Evolutionary conservation across 2,329 filamentous ascomycete genomes (phyloP).

Genomic region (Penicillium sp.): DNA sequence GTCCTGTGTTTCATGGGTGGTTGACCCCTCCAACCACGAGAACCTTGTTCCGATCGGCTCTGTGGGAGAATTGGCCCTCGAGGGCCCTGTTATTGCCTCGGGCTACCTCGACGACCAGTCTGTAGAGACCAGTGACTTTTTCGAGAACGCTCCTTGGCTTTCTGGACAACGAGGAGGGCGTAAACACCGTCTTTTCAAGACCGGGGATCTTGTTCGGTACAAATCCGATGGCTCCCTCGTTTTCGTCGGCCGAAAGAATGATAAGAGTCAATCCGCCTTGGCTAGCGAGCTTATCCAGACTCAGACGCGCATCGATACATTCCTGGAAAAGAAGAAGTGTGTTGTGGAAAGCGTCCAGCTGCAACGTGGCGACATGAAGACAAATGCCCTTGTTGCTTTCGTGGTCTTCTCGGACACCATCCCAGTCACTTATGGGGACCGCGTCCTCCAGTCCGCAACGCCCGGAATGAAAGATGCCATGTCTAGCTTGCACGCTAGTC

Average conservation of each 20-base stretch:
- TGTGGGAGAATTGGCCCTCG: conserved; percentile 22
- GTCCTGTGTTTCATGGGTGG: conserved; percentile 33
- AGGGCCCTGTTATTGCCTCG: conserved; percentile 51
- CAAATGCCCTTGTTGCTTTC: conserved; percentile 18
- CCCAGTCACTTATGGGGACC: not conserved
- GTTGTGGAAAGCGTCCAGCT: conserved; percentile 16
- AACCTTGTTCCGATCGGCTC: conserved; percentile 35
- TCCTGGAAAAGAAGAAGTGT: conserved; percentile 17
- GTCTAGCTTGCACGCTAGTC: conserved; percentile 16
- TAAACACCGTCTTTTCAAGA: conserved; percentile 30
- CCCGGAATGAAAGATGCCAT: conserved; percentile 12
- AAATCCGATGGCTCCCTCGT: conserved; percentile 34
- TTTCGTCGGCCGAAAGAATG: conserved; percentile 32
- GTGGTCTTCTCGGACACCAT: conserved; percentile 10
- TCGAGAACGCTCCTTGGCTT: conserved; percentile 39
- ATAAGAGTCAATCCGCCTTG: not conserved
- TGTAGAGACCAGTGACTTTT: conserved; percentile 49
- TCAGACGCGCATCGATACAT: conserved; percentile 12
- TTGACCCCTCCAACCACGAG: conserved; percentile 27
- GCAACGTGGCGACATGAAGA: not conserved
- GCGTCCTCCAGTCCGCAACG: conserved; percentile 12
- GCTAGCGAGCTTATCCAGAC: conserved; percentile 7
- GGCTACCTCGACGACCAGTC: conserved; percentile 57
- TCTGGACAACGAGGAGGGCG: conserved; percentile 18
- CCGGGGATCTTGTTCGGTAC: conserved; percentile 38